Base-by-base conservation (phyloP, 2,329 filamentous ascomycete genomes). In the Calycina marina region DNA sequence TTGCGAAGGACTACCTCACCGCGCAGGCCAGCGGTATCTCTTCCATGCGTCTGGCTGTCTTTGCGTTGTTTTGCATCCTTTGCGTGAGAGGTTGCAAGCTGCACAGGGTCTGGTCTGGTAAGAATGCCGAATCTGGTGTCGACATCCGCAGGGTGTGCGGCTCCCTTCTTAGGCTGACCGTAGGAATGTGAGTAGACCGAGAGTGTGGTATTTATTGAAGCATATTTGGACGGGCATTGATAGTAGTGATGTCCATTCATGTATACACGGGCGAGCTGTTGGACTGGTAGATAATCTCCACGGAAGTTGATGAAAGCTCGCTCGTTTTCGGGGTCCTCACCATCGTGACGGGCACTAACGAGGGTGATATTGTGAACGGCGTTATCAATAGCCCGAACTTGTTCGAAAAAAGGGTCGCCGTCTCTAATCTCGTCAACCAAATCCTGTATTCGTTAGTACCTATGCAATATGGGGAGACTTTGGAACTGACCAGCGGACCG, bases 401-500 rank as follows among this genome's bases (percentile, higher is more conserved):
- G 27, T 6, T 29, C 14, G 9, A 29, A 14, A 12, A 29, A 29
- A 9, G 27, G 27, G 8, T 29, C 9, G 14, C 14, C 27, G 28
- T 5, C 17, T 20, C 9, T 12, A 13, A 22, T 12, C 17, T 30
- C 28, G 27, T 29, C 27, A 18, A 29, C 14, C 14, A 16, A 8
- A 15, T 22, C 28, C 15, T 18, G 12, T 20, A 5, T 20, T 2
- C 8, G 25, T 10, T 27, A 11, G 8, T 6, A 9, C 2, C 9
- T 29, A 17, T 29, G 9, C n/a, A n/a, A 8, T 18, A 9, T 9
- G n/a, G 8, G 6, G 16, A 29, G 18, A 18, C 11, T 14, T 14
- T 17, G 6, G 6, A 29, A 32, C 20, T 25, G 25, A 25, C 30
- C n/a, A 22, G 14, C 6, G 41, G 41, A 2, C 45, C 45, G 31